A percentile compares a stretch with the other conserved stretches of the same genome.
Evolutionary conservation across 2,329 filamentous ascomycete genomes (phyloP).

Genomic region (Fusarium gaditjirri): DNA sequence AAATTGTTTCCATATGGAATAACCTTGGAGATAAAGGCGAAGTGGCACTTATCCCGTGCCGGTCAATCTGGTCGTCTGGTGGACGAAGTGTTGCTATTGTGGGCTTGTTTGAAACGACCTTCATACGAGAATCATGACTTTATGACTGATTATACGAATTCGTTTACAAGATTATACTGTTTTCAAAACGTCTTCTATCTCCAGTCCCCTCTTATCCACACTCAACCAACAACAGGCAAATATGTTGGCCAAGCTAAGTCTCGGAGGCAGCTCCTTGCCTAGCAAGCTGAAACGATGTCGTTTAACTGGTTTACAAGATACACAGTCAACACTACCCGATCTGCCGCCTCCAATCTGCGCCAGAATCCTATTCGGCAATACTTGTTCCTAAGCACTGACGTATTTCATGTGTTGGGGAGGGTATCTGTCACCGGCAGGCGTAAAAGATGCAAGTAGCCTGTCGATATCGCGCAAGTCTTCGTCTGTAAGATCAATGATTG

Average conservation of each 20-base stretch:
- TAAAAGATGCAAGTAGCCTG: conserved; percentile 58
- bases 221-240: background rate
- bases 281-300: background rate
- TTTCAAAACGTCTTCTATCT: background rate
- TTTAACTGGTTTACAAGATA: background rate
- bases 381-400: conserved; percentile 21
- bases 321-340: background rate
- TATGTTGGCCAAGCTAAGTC: background rate
- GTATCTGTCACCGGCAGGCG: conserved; percentile 62
- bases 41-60: conserved; percentile 49
- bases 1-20: conserved; percentile 32
- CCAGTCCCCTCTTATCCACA: background rate
- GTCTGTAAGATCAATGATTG: conserved; percentile 58
- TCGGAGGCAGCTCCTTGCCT: background rate
- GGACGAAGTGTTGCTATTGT: conserved; percentile 49
- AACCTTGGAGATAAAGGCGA: background rate
- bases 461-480: conserved; percentile 64
- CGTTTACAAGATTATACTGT: background rate
- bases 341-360: background rate
- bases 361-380: background rate
- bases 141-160: conserved; percentile 9
- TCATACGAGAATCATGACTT: conserved; percentile 16
- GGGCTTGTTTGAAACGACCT: conserved; percentile 46
- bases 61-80: conserved; percentile 49
- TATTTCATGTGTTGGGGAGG: conserved; percentile 43